Percentiles rank a stretch among this genome's conserved stretches.
phyloP scores from a whole-genome alignment of 805 yeast genomes.

The Ogataea parapolymorpha region DNA sequence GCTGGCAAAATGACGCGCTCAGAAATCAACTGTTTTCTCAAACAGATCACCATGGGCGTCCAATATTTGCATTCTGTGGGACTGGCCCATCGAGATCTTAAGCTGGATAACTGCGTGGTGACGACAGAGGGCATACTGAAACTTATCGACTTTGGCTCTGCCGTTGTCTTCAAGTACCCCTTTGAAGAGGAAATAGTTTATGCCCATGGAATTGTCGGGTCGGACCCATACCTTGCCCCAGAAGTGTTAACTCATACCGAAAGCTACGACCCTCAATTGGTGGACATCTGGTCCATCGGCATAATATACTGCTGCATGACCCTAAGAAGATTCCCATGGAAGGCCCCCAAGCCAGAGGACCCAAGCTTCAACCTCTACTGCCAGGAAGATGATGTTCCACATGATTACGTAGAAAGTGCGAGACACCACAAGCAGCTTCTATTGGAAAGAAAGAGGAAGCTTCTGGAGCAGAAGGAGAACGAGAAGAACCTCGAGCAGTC shows the following conservation, averaged over 20 bases:
- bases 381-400: slow-evolving; percentile 68
- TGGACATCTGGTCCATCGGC: slow-evolving; percentile 82
- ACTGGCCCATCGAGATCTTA: slow-evolving; percentile 77
- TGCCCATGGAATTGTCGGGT: slow-evolving; percentile 78
- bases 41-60: slow-evolving; percentile 71
- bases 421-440: slow-evolving; percentile 65
- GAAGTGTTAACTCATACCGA: slow-evolving; percentile 58
- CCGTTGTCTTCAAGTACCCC: slow-evolving; percentile 78
- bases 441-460: slow-evolving; percentile 55
- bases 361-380: slow-evolving; percentile 67
- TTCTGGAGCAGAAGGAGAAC: slow-evolving; percentile 26
- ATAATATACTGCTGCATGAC: slow-evolving; percentile 87
- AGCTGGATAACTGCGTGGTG: slow-evolving; percentile 79
- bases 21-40: slow-evolving; percentile 78
- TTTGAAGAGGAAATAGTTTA: slow-evolving; percentile 55
- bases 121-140: slow-evolving; percentile 71
- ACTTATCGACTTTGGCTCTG: slow-evolving; percentile 80
- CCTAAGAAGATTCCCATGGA: slow-evolving; percentile 83
- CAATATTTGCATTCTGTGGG: slow-evolving; percentile 74
- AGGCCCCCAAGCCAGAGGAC: slow-evolving; percentile 68
- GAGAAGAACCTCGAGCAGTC: slow-evolving; percentile 11
- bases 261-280: slow-evolving; percentile 70
- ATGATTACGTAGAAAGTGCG: slow-evolving; percentile 71
- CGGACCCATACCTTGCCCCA: slow-evolving; percentile 85
- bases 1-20: slow-evolving; percentile 77